Percentiles rank a stretch among this genome's conserved stretches.
These are phyloP conservation scores for Corynespora cassiicola DNA, from an alignment of 2,329 filamentous ascomycete species.

Conservation along the genomic window DNA sequence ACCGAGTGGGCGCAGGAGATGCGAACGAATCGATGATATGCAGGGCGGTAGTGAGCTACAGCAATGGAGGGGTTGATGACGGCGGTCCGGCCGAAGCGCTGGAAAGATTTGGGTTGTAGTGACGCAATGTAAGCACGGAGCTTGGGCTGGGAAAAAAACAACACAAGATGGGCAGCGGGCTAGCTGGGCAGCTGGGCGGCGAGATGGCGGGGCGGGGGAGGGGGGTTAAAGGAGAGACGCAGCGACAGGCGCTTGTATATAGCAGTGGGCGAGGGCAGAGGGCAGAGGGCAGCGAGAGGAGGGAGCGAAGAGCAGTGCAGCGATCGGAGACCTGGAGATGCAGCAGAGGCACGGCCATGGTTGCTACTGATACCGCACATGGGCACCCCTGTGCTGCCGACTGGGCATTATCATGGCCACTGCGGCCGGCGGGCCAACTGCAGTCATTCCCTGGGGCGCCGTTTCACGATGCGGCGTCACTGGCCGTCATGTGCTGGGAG, in stretches of 20 bases:
- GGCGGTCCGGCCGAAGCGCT: constrained; percentile 5
- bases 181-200: constrained; percentile 19
- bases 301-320: neutral
- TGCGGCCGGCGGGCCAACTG: too few species aligned
- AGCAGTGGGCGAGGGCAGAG: too few species aligned
- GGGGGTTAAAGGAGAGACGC: constrained; percentile 1
- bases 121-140: neutral
- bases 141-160: constrained; percentile 7
- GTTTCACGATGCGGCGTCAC: too few species aligned
- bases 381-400: neutral
- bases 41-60: constrained; percentile 1
- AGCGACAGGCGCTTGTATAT: constrained; percentile 1
- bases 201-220: neutral
- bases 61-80: neutral
- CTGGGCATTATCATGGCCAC: too few species aligned
- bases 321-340: neutral
- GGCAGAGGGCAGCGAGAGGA: neutral
- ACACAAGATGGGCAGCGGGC: constrained; percentile 10
- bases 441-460: too few species aligned
- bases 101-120: constrained; percentile 1
- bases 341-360: neutral
- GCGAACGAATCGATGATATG: too few species aligned
- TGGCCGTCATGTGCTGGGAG: too few species aligned
- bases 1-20: constrained; percentile 8
- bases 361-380: constrained; percentile 1